These are phyloP conservation scores for Oidiodendron maius DNA, from an alignment of 495 filamentous ascomycete genomes.

Conservation along the genomic window DNA sequence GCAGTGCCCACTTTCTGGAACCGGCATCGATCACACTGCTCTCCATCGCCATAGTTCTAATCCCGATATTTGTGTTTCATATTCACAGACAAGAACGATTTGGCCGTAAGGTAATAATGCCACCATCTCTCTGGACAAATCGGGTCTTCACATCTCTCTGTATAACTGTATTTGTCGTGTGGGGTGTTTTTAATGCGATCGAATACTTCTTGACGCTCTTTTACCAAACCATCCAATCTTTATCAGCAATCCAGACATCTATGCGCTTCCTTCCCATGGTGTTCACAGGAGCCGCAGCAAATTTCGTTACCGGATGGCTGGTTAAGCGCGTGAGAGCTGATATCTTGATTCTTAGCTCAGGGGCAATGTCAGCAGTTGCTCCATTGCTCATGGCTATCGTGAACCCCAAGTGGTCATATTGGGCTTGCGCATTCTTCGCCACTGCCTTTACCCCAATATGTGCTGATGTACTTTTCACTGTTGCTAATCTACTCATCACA, in stretches of 20 bases:
- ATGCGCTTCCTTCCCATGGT: constrained; percentile 51
- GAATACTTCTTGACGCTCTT: constrained; percentile 45
- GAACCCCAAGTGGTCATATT: constrained; percentile 45
- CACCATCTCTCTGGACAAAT: constrained; percentile 47
- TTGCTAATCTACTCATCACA: constrained; percentile 56
- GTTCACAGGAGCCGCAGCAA: constrained; percentile 44
- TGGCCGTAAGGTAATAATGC: constrained; percentile 37
- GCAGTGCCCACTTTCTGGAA: constrained; percentile 1
- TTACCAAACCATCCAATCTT: constrained; percentile 44
- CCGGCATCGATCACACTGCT: constrained; percentile 24
- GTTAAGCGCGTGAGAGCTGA: constrained; percentile 47
- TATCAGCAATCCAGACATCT: constrained; percentile 39
- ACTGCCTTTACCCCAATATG: constrained; percentile 45
- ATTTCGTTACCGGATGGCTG: constrained; percentile 48
- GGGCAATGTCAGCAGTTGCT: constrained; percentile 35
- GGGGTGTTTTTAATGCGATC: constrained; percentile 43
- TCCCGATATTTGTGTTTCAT: constrained; percentile 40
- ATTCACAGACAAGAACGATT: constrained; percentile 37
- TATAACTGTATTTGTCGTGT: constrained; percentile 44
- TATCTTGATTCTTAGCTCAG: constrained; percentile 37
- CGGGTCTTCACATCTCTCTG: constrained; percentile 41
- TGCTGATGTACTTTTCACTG: constrained; percentile 55
- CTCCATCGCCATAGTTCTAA: constrained; percentile 31
- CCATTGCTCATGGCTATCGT: constrained; percentile 51
- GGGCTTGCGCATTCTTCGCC: constrained; percentile 47